These are phyloP conservation scores for Fusarium duplospermum DNA, from an alignment of 2,329 filamentous ascomycete species.

Conservation along the genomic window DNA sequence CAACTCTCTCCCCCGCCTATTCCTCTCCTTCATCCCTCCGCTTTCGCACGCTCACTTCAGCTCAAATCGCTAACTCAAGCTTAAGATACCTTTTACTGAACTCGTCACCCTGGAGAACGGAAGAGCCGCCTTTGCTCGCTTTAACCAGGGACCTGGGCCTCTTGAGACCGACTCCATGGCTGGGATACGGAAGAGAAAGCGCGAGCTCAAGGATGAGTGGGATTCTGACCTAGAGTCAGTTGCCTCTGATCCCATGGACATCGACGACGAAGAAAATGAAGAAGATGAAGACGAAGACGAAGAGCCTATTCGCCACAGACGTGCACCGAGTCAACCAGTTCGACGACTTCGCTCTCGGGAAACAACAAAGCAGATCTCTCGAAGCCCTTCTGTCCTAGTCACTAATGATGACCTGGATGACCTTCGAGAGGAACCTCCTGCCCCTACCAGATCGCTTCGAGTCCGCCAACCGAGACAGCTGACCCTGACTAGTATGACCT, in stretches of 20 bases:
- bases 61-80: conserved; percentile 30
- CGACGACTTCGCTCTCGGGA: conserved; percentile 44
- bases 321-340: conserved; percentile 11
- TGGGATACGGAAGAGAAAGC: conserved; percentile 48
- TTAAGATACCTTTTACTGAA: conserved; percentile 47
- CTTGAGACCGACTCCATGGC: conserved; percentile 33
- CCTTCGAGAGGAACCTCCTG: conserved; percentile 11
- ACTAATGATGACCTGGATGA: conserved; percentile 38
- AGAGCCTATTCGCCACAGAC: conserved; percentile 16
- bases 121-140: conserved; percentile 42
- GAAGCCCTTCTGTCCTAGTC: conserved; percentile 16
- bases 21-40: not conserved
- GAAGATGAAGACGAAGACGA: conserved; percentile 36
- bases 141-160: conserved; percentile 23
- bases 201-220: conserved; percentile 44
- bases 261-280: conserved; percentile 42
- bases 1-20: not conserved
- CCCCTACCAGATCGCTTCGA: conserved; percentile 38
- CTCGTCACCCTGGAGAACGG: conserved; percentile 50
- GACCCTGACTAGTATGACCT: conserved; percentile 39
- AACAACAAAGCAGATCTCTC: conserved; percentile 35
- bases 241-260: conserved; percentile 43
- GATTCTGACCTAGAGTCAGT: conserved; percentile 40
- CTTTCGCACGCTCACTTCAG: not conserved
- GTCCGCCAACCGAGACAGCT: conserved; percentile 42